Conservation (phyloP, 805 yeast species). For the Tetrapisispora iriomotensis region DNA sequence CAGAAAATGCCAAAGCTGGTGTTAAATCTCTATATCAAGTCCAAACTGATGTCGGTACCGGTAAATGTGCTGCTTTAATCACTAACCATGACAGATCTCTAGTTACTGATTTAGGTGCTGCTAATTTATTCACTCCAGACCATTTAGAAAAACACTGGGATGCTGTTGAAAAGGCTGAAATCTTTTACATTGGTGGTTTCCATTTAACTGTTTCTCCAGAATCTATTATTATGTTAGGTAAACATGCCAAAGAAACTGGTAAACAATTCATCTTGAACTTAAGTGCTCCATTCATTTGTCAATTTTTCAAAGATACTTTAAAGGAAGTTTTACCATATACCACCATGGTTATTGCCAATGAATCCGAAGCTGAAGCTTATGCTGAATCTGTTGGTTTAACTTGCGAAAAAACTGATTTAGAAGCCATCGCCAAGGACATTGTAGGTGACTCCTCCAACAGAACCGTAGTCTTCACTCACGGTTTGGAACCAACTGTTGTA, state of each 20-base stretch:
- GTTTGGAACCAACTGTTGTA: slow-evolving; percentile 80
- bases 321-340: slow-evolving; percentile 75
- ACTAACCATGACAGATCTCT: slow-evolving; percentile 82
- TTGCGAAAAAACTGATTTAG: slow-evolving; percentile 43
- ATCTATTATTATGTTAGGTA: slow-evolving; percentile 80
- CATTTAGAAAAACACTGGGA: slow-evolving; percentile 87
- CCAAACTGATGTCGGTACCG: slow-evolving; percentile 71
- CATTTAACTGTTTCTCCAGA: slow-evolving; percentile 96
- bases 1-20: slow-evolving; percentile 84
- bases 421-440: slow-evolving; percentile 70
- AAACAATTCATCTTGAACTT: slow-evolving; percentile 76
- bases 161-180: slow-evolving; percentile 67
- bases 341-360: slow-evolving; percentile 89
- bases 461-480: slow-evolving; percentile 91
- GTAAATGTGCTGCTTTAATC: slow-evolving; percentile 96
- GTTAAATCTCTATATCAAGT: slow-evolving; percentile 78
- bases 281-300: slow-evolving; percentile 94
- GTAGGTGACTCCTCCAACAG: slow-evolving; percentile 57
- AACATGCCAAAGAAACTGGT: slow-evolving; percentile 79
- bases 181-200: slow-evolving; percentile 96
- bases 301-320: slow-evolving; percentile 87
- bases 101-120: slow-evolving; percentile 95
- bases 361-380: slow-evolving; percentile 91
- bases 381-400: slow-evolving; percentile 73
- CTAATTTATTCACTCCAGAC: slow-evolving; percentile 86